These are phyloP conservation scores for Trametes maxima DNA, from an alignment of 768 basidiomycete species.

Conservation along the genomic window DNA sequence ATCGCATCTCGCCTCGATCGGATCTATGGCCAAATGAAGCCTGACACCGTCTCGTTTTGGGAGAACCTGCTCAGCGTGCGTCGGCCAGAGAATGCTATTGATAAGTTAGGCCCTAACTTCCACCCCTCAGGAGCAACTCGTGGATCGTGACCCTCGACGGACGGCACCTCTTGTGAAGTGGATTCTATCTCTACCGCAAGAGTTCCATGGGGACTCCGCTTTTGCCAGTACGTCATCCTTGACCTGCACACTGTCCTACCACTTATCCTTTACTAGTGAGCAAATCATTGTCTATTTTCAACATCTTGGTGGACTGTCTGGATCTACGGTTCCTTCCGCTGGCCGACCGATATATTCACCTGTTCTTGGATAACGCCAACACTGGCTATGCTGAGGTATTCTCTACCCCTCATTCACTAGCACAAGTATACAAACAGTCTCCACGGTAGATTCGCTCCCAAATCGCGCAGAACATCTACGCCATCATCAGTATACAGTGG, in stretches of 20 bases:
- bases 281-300: slow-evolving; percentile 70
- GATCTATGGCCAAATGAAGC: slow-evolving; percentile 77
- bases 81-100: slow-evolving; percentile 3
- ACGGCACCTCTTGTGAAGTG: slow-evolving; percentile 73
- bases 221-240: slow-evolving; percentile 66
- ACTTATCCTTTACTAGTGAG: slow-evolving; percentile 54
- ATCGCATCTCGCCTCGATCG: slow-evolving; percentile 56
- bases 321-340: slow-evolving; percentile 67
- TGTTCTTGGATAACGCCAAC: slow-evolving; percentile 75
- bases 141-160: slow-evolving; percentile 79
- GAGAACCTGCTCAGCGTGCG: slow-evolving; percentile 62
- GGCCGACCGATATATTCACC: slow-evolving; percentile 66
- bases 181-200: slow-evolving; percentile 73
- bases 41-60: slow-evolving; percentile 82
- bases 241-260: slow-evolving; percentile 5
- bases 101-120: not conserved
- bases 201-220: slow-evolving; percentile 84
- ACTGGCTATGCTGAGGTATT: slow-evolving; percentile 85
- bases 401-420: not conserved
- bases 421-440: not conserved
- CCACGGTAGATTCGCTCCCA: slow-evolving; percentile 60
- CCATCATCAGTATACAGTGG: slow-evolving; percentile 65
- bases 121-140: slow-evolving; percentile 41
- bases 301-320: slow-evolving; percentile 64
- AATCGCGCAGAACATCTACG: slow-evolving; percentile 66